Evolutionary conservation across 352 stramenopile species (phyloP).

Genomic region (Globisporangium canariense): DNA sequence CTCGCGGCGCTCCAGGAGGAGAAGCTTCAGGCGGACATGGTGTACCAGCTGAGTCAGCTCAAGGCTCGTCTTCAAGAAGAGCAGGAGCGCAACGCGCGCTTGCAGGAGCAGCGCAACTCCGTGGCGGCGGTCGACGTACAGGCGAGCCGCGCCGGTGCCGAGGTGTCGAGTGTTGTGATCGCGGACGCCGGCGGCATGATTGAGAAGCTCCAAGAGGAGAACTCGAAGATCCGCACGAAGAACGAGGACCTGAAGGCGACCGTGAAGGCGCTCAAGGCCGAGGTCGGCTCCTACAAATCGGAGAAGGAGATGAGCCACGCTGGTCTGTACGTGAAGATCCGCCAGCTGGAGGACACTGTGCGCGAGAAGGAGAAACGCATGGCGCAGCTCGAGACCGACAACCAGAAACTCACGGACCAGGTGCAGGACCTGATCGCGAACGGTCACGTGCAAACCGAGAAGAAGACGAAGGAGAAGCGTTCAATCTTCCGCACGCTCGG

Average conservation of each 20-base stretch:
- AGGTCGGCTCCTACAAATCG: conserved; percentile 71
- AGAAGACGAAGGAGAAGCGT: conserved; percentile 60
- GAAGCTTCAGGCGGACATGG: conserved; percentile 84
- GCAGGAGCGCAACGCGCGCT: conserved; percentile 66
- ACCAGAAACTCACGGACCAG: conserved; percentile 71
- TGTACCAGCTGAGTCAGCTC: conserved; percentile 76
- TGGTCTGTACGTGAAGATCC: conserved; percentile 70
- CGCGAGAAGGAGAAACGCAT: conserved; percentile 79
- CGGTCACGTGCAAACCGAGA: conserved; percentile 40
- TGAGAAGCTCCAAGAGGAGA: conserved; percentile 75
- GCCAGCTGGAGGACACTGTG: conserved; percentile 67
- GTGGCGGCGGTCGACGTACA: conserved; percentile 29
- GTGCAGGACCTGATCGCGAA: conserved; percentile 34
- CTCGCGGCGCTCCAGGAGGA: conserved; percentile 70
- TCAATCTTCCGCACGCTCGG: conserved; percentile 83
- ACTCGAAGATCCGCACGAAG: conserved; percentile 73
- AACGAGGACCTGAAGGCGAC: conserved; percentile 70
- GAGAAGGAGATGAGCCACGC: conserved; percentile 79
- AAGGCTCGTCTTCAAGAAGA: conserved; percentile 80
- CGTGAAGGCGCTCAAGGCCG: conserved; percentile 57
- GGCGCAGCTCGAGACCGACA: conserved; percentile 60
- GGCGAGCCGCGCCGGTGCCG: conserved; percentile 16
- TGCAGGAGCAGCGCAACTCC: conserved; percentile 54
- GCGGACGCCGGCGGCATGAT: conserved; percentile 83
- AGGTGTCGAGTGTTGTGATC: conserved; percentile 65